These are phyloP conservation scores for Geotrichum phurueaensis DNA, from an alignment of 1,139 yeast species.

Conservation along the genomic window DNA sequence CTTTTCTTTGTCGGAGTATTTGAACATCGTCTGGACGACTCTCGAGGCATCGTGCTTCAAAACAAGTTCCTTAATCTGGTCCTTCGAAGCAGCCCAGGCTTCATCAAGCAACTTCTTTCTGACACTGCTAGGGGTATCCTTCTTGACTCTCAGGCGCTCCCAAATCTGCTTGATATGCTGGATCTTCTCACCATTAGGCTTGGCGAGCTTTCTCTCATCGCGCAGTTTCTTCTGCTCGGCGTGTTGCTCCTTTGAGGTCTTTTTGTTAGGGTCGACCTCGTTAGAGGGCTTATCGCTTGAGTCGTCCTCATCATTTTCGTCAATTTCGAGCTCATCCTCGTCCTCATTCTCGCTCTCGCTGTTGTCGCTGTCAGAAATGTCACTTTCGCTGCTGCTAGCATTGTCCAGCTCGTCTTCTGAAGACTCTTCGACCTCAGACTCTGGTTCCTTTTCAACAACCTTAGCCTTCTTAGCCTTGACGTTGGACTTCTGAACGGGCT, in stretches of 20 bases:
- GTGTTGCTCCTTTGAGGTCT: slow-evolving; percentile 60
- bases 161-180: slow-evolving; percentile 81
- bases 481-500: slow-evolving; percentile 12
- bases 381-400: slow-evolving; percentile 26
- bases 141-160: slow-evolving; percentile 86
- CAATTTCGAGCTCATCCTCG: slow-evolving; percentile 28
- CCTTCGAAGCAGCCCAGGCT: slow-evolving; percentile 77
- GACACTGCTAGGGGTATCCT: slow-evolving; percentile 68
- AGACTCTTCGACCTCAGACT: slow-evolving; percentile 15
- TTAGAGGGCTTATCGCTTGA: slow-evolving; percentile 24
- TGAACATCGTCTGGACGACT: slow-evolving; percentile 88
- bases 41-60: slow-evolving; percentile 95
- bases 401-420: slow-evolving; percentile 16
- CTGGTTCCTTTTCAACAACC: slow-evolving; percentile 6
- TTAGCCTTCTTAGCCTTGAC: slow-evolving; percentile 18
- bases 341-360: slow-evolving; percentile 24
- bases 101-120: slow-evolving; percentile 78
- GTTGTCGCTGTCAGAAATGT: slow-evolving; percentile 31
- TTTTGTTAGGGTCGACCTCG: slow-evolving; percentile 19
- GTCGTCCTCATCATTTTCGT: slow-evolving; percentile 29
- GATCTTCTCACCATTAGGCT: slow-evolving; percentile 81
- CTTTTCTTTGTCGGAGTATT: slow-evolving; percentile 75
- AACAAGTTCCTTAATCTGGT: slow-evolving; percentile 75
- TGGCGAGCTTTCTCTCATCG: slow-evolving; percentile 76
- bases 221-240: slow-evolving; percentile 75